Base-by-base conservation (phyloP, 1,139 yeast species). In the Blastobotrys niveus region DNA sequence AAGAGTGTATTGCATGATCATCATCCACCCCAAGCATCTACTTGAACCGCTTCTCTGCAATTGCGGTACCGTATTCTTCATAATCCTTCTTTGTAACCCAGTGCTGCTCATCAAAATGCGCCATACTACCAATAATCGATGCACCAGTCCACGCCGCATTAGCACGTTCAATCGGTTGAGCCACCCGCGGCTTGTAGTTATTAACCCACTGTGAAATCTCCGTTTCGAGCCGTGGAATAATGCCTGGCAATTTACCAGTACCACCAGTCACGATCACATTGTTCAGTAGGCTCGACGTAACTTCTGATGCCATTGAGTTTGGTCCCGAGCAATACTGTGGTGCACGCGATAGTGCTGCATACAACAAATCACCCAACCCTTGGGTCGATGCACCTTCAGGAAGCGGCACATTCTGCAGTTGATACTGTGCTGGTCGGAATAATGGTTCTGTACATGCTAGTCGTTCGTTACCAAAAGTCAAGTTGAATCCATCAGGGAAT, bases 71-170 rank as follows among this genome's bases (percentile, higher is more conserved):
- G 29, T 30, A 35, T 33, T 47, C 50, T n/a, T 47, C 50, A 22
- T 47, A 47, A 21, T 47, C 50, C n/a, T 35, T 38, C 40, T 47
- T 47, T 17, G 50, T 38, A 26, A 47, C 39, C 50, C 50, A 47
- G 19, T 38, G 19, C 6, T 38, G 30, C 19, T 39, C 43, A 18
- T 47, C 48, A 22, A 87, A 91, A 17, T 95, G 87, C 31, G 96
- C 97, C 59, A 91, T 72, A 48, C 95, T 84, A 3, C 95, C 83
- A 50, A 91, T 70, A 25, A 91, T 89, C 55, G 94, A 82, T 3
- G 96, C 98, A 38, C 98, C 98, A 37, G 91, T 76, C 97, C 98
- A 91, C 25, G 88, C 76, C 52, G 91, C 89, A 61, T 78, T 82
- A 54, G 80, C 79, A 58, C 96, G 76, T 61, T 88, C 96, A 34